A percentile compares a stretch with the other conserved stretches of the same genome.
These are phyloP conservation scores for Triticum timopheevii DNA, from an alignment of 176 grass and related monocot genomes.

Conservation along the genomic window DNA sequence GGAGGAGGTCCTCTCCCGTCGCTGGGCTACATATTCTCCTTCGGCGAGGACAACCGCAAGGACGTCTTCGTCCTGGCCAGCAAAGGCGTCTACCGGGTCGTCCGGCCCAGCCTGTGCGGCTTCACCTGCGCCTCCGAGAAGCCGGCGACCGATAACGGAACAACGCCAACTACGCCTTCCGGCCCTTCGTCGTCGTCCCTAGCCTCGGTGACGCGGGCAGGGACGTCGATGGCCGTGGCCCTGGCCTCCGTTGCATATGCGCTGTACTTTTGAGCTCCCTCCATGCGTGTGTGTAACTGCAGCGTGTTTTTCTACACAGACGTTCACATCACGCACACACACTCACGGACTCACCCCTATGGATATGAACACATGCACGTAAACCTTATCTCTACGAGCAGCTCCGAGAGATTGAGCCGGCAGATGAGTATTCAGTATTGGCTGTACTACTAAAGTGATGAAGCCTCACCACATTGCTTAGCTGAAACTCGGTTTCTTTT, in stretches of 20 bases:
- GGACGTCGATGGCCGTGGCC: background rate
- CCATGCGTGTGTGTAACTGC: background rate
- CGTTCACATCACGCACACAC: no score
- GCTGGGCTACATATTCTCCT: conserved; percentile 67
- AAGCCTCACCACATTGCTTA: no score
- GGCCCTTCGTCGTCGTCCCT: conserved; percentile 18
- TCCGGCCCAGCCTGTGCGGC: conserved; percentile 65
- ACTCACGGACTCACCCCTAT: no score
- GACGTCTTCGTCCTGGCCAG: conserved; percentile 63
- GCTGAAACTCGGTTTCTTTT: no score
- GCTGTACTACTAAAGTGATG: no score
- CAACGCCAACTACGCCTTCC: background rate
- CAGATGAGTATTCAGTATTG: no score
- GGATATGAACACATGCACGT: no score
- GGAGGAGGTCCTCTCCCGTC: conserved; percentile 27
- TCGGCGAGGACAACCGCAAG: conserved; percentile 80
- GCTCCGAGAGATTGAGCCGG: no score
- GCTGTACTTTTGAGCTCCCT: conserved; percentile 14
- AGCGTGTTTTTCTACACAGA: background rate
- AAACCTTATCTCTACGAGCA: no score
- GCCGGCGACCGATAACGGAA: conserved; percentile 24
- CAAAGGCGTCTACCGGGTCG: conserved; percentile 76
- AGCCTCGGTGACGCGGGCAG: background rate
- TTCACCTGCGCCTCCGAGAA: conserved; percentile 55
- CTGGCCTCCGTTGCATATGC: background rate